Base-by-base conservation (phyloP, 768 basidiomycete species). In the Mycena vulgaris region DNA sequence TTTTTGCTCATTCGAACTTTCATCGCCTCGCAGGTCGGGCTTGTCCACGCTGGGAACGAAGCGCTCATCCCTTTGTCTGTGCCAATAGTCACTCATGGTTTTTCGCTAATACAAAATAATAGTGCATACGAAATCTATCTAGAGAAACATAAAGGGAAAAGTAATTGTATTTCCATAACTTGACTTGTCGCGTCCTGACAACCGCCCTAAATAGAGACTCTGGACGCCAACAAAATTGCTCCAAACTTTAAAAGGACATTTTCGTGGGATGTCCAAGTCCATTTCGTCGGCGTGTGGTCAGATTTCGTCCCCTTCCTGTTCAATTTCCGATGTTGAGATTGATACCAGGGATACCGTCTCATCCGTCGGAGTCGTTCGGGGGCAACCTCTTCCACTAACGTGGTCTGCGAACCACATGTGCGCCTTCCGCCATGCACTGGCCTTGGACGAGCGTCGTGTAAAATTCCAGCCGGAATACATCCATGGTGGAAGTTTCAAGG, bases 101-200 rank as follows among this genome's bases (percentile, higher is more conserved):
- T 10, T n/a, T 51, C 8, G 16, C 49, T 51, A 31, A 51, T 11
- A 7, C 28, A 33, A 0, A n/a, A 25, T 0, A 45, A 8, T 19
- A 62, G 61, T 40, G 61, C 61, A 28, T 62, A 62, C 48, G 48
- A 62, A 30, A 51, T 62, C 11, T 62, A 51, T 62, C 28, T 51
- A 37, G 61, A 52, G 33, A 31, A 35, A 2, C 61, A 62, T n/a
- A 49, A 62, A 51, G 61, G 61, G 28, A 23, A 25, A 4, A 35
- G 61, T 23, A 39, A 62, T 31, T 62, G 13, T 5, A 27, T 39
- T 37, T 33, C 25, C 6, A 27, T 48, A 7, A 28, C 2, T 16
- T n/a, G 14, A 49, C 10, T 27, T n/a, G 42, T 7, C 23, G 14
- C 7, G 6, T 7, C n/a, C 16, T 47, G 21, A 30, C 7, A 16